phyloP scores from a whole-genome alignment of 208 protist species.

The Balamuthia mandrillaris region DNA sequence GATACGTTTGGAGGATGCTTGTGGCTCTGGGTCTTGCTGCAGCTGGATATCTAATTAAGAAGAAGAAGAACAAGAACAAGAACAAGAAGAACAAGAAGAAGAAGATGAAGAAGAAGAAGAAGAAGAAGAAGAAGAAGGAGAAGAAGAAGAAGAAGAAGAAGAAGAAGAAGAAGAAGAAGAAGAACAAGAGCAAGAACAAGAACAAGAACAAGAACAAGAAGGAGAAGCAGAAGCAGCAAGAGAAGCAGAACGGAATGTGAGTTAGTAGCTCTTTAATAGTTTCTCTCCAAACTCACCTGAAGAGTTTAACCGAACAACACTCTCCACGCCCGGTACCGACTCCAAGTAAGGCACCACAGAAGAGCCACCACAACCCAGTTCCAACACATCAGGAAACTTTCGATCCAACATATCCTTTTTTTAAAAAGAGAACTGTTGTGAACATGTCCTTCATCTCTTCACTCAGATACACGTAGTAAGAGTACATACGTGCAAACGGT shows the following conservation, averaged over 20 bases:
- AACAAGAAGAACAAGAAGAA: neutral
- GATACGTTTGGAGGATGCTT: neutral
- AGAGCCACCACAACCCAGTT: neutral
- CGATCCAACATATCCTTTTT: slow-evolving; percentile 26
- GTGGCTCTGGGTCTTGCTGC: neutral
- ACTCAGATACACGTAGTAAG: neutral
- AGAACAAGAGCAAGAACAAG: neutral
- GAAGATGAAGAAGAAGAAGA: no score
- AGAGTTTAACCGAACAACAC: neutral
- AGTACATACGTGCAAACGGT: slow-evolving; percentile 10
- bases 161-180: neutral
- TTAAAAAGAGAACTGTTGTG: neutral
- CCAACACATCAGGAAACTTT: slow-evolving; percentile 3
- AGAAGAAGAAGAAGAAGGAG: no score
- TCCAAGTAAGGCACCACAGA: neutral
- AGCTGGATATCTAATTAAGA: neutral
- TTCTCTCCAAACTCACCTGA: neutral
- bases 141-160: no score
- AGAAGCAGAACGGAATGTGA: neutral
- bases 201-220: neutral
- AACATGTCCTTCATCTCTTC: neutral
- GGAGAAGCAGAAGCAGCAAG: neutral
- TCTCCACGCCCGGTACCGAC: neutral
- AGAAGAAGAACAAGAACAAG: neutral
- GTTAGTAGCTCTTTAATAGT: neutral